Evolutionary conservation across 2,329 filamentous ascomycete genomes (phyloP).

Genomic region (Helminthosporium solani): DNA sequence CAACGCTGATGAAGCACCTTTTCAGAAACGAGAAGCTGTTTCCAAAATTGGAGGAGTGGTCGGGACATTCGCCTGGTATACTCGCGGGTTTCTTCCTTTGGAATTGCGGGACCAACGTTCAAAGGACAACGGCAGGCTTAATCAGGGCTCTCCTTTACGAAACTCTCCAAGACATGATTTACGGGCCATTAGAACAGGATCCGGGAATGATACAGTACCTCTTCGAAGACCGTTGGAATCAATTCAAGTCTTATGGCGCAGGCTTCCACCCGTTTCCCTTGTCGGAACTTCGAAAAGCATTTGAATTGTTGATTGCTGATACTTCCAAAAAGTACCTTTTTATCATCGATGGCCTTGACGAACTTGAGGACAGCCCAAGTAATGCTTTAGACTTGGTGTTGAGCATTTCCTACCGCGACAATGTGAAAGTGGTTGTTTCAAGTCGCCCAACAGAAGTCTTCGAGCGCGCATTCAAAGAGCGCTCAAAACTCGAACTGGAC

Average conservation of each 20-base stretch:
- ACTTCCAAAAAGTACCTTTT: slow-evolving; percentile 33
- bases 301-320: slow-evolving; percentile 31
- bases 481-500: slow-evolving; percentile 25
- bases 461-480: slow-evolving; percentile 24
- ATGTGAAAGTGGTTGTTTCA: slow-evolving; percentile 37
- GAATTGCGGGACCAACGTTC: slow-evolving; percentile 35
- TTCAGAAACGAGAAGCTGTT: slow-evolving; percentile 29
- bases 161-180: slow-evolving; percentile 34
- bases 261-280: slow-evolving; percentile 24
- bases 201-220: slow-evolving; percentile 23
- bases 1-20: slow-evolving; percentile 47
- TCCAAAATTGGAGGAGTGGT: slow-evolving; percentile 30
- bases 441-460: slow-evolving; percentile 25
- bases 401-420: slow-evolving; percentile 20
- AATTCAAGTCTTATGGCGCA: slow-evolving; percentile 30
- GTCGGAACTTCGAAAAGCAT: slow-evolving; percentile 22
- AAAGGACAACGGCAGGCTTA: slow-evolving; percentile 27
- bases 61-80: slow-evolving; percentile 27
- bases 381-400: slow-evolving; percentile 25
- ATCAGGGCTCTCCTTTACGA: slow-evolving; percentile 33
- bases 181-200: slow-evolving; percentile 30
- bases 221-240: slow-evolving; percentile 32
- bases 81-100: slow-evolving; percentile 51
- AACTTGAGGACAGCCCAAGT: slow-evolving; percentile 23
- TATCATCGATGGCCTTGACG: slow-evolving; percentile 35